Conservation (phyloP, 805 yeast genomes). For the Vanderwaltozyma polyspora region DNA sequence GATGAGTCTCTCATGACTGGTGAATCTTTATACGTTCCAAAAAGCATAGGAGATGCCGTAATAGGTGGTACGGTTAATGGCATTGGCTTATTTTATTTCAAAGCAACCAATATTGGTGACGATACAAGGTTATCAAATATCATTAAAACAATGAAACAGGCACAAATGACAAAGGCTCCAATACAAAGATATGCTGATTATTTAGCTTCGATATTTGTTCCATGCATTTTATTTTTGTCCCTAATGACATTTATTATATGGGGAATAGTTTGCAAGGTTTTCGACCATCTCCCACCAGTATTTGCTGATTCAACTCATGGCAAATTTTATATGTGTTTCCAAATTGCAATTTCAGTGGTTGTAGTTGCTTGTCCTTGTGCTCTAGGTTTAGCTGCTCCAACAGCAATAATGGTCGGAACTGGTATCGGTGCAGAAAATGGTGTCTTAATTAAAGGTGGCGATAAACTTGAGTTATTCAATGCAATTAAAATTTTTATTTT, state of each 20-base stretch:
- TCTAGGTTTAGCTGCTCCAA: constrained; percentile 92
- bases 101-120: constrained; percentile 62
- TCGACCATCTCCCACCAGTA: constrained; percentile 35
- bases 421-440: constrained; percentile 92
- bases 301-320: constrained; percentile 39
- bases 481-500: constrained; percentile 58
- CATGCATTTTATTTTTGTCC: constrained; percentile 53
- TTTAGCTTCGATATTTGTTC: constrained; percentile 79
- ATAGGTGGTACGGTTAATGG: constrained; percentile 92
- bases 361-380: constrained; percentile 99
- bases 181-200: constrained; percentile 82
- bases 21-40: constrained; percentile 68
- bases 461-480: constrained; percentile 64
- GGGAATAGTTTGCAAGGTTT: constrained; percentile 31
- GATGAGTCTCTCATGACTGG: constrained; percentile 91
- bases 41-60: constrained; percentile 47
- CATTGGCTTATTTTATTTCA: constrained; percentile 55
- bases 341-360: constrained; percentile 79
- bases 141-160: constrained; percentile 74
- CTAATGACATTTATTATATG: constrained; percentile 55
- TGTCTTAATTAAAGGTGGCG: constrained; percentile 87
- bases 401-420: constrained; percentile 98
- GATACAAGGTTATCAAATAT: constrained; percentile 82
- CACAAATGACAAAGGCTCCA: constrained; percentile 83
- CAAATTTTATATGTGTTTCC: constrained; percentile 54